Evolutionary conservation across 140 eudicot species (phyloP).

Genomic region (Flaveria floridana): DNA sequence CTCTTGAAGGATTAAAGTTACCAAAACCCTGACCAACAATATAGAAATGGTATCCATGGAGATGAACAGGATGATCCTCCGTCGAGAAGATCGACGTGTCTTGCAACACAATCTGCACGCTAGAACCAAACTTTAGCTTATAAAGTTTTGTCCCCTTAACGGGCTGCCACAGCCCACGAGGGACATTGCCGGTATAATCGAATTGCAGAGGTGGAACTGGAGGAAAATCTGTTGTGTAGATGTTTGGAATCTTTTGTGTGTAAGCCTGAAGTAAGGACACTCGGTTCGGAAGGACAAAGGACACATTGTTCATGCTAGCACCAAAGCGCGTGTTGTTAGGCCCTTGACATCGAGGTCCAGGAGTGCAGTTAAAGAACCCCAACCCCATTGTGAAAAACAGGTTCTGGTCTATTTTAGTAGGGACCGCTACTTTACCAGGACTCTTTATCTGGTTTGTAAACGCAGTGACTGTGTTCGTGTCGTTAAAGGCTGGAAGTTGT

Average conservation of each 20-base stretch:
- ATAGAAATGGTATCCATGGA: slow-evolving; percentile 78
- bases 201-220: slow-evolving; percentile 58
- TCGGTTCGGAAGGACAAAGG: slow-evolving; percentile 59
- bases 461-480: slow-evolving; percentile 62
- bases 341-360: slow-evolving; percentile 81
- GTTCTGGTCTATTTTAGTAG: slow-evolving; percentile 49
- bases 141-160: slow-evolving; percentile 58
- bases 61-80: slow-evolving; percentile 83
- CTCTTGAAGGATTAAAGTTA: slow-evolving; percentile 65
- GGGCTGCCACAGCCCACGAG: slow-evolving; percentile 78
- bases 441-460: slow-evolving; percentile 55
- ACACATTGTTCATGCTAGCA: slow-evolving; percentile 76
- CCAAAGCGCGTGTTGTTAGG: slow-evolving; percentile 73
- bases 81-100: slow-evolving; percentile 66
- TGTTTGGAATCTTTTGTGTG: slow-evolving; percentile 61
- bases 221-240: slow-evolving; percentile 70
- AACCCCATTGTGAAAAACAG: slow-evolving; percentile 58
- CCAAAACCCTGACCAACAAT: slow-evolving; percentile 82
- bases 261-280: slow-evolving; percentile 63
- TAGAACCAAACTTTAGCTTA: slow-evolving; percentile 62
- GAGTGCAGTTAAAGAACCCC: slow-evolving; percentile 55
- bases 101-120: slow-evolving; percentile 67
- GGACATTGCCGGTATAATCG: slow-evolving; percentile 71
- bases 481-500: slow-evolving; percentile 62
- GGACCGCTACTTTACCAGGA: slow-evolving; percentile 45